Percentiles rank a stretch among this genome's conserved stretches.
These are phyloP conservation scores for Dentipellis fragilis DNA, from an alignment of 768 basidiomycete species.

Conservation along the genomic window DNA sequence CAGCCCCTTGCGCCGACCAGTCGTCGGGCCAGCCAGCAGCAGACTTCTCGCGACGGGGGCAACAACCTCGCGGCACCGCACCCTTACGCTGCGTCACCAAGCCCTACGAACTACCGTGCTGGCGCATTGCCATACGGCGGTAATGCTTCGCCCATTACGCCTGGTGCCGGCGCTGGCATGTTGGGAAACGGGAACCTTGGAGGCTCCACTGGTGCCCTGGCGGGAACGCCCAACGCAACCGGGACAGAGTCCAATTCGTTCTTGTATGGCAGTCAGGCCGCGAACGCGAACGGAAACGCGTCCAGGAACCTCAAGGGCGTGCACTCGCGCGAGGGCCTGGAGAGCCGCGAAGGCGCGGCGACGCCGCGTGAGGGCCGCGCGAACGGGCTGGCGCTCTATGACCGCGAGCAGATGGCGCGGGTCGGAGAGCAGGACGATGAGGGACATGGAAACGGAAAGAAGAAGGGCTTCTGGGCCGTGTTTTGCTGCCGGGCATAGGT, in stretches of 20 bases:
- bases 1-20: slow-evolving; percentile 60
- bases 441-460: slow-evolving; percentile 39
- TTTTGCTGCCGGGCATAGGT: slow-evolving; percentile 60
- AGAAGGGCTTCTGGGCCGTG: slow-evolving; percentile 51
- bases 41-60: slow-evolving; percentile 17
- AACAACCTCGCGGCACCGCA: slow-evolving; percentile 42
- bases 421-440: slow-evolving; percentile 55
- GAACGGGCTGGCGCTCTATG: slow-evolving; percentile 54
- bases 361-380: slow-evolving; percentile 27
- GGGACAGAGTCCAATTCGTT: slow-evolving; percentile 43
- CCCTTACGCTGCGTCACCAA: slow-evolving; percentile 63
- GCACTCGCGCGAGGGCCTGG: background rate
- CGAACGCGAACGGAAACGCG: slow-evolving; percentile 36
- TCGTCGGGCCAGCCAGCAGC: slow-evolving; percentile 60
- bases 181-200: slow-evolving; percentile 18
- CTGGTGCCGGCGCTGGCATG: slow-evolving; percentile 21
- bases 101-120: slow-evolving; percentile 44
- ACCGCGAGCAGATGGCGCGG: slow-evolving; percentile 44
- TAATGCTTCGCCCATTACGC: slow-evolving; percentile 25
- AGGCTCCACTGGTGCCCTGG: slow-evolving; percentile 21
- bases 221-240: slow-evolving; percentile 26
- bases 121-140: slow-evolving; percentile 39
- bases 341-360: slow-evolving; percentile 25
- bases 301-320: background rate
- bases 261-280: slow-evolving; percentile 49